Evolutionary conservation across 371 early-diverging fungal genomes (phyloP).

Genomic region (Rhizopus microsporus): DNA sequence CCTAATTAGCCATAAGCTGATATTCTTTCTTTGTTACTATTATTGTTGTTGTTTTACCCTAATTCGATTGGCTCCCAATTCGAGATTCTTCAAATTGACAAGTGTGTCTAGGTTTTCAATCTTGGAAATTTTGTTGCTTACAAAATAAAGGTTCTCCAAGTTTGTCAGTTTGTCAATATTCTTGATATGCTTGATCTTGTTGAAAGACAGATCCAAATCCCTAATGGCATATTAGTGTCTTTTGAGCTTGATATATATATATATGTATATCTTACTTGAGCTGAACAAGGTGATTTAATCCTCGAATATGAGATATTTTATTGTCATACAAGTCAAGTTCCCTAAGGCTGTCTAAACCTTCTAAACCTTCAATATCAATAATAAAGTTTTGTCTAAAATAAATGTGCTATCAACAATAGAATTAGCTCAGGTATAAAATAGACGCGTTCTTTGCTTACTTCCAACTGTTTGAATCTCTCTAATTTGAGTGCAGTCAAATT

Average conservation of each 20-base stretch:
- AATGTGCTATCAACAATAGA: conserved; percentile 51
- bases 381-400: conserved; percentile 93
- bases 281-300: conserved; percentile 57
- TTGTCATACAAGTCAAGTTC: conserved; percentile 97
- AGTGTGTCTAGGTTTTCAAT: conserved; percentile 77
- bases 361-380: conserved; percentile 70
- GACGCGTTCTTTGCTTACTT: conserved; percentile 45
- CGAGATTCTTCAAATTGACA: conserved; percentile 75
- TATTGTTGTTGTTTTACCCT: conserved; percentile 49
- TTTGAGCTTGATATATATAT: neutral
- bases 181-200: conserved; percentile 80
- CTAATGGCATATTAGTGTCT: conserved; percentile 31
- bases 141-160: conserved; percentile 75
- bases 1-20: conserved; percentile 33
- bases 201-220: conserved; percentile 89
- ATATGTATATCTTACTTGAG: conserved; percentile 62
- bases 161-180: conserved; percentile 56
- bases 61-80: conserved; percentile 94
- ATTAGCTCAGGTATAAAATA: neutral
- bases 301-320: conserved; percentile 77
- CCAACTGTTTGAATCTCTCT: conserved; percentile 67
- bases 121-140: conserved; percentile 78
- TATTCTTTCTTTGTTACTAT: neutral
- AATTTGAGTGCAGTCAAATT: conserved; percentile 62
- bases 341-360: conserved; percentile 50